Evolutionary conservation across 805 yeast species (phyloP).

Genomic region (Priceomyces melissophilus): DNA sequence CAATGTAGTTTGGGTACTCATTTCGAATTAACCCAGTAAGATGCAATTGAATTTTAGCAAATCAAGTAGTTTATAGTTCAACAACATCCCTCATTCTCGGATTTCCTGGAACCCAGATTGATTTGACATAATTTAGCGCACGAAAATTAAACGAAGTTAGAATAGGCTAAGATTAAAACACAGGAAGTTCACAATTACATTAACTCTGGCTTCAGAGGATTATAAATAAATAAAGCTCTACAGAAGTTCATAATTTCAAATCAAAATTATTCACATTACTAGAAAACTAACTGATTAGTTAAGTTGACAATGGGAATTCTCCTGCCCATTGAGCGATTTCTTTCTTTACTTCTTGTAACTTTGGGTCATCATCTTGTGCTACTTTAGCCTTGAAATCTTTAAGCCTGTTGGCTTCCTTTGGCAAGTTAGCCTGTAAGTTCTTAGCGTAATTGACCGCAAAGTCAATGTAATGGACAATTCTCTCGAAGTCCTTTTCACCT

Average conservation of each 20-base stretch:
- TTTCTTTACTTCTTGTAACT: slow-evolving; percentile 57
- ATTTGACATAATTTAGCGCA: slow-evolving; percentile 1
- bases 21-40: background rate
- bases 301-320: slow-evolving; percentile 60
- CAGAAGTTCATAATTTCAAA: slow-evolving; percentile 3
- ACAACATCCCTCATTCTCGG: no score
- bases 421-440: slow-evolving; percentile 72
- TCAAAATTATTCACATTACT: background rate
- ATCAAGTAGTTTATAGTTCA: background rate
- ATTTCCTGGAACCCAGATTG: no score
- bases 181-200: no score
- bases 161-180: no score
- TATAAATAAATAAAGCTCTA: no score
- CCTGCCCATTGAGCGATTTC: slow-evolving; percentile 93
- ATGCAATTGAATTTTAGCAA: background rate
- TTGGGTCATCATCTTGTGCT: slow-evolving; percentile 65
- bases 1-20: slow-evolving; percentile 18
- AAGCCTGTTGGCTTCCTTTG: slow-evolving; percentile 89
- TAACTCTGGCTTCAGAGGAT: no score
- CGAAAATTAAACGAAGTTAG: slow-evolving; percentile 2
- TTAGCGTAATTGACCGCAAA: slow-evolving; percentile 75
- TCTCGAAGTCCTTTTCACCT: slow-evolving; percentile 68
- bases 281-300: slow-evolving; percentile 5
- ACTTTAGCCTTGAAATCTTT: slow-evolving; percentile 91
- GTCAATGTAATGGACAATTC: slow-evolving; percentile 78